Evolutionary conservation across 139 green algal species (phyloP).

Genomic region (Astrephomene gubernaculifera): DNA sequence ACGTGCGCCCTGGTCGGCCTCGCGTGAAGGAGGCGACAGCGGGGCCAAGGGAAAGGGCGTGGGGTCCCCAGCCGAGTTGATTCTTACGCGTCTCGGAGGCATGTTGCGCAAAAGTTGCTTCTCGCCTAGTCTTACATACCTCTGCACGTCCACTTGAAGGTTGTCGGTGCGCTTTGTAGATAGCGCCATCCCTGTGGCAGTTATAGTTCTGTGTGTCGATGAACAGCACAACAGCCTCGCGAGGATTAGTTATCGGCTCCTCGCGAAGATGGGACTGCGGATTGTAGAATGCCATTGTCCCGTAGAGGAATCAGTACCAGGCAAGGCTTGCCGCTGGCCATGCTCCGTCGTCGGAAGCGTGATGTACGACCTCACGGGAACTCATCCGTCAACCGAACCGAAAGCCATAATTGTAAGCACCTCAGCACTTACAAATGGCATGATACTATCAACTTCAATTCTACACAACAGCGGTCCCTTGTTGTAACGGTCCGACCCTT

Average conservation of each 20-base stretch:
- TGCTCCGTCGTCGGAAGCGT: too few species aligned
- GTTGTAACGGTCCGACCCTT: too few species aligned
- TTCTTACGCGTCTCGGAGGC: not conserved
- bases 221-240: slow-evolving; percentile 39
- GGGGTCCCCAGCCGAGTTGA: not conserved
- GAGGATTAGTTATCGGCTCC: not conserved
- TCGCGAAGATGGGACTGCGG: slow-evolving; percentile 46
- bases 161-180: slow-evolving; percentile 49
- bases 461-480: too few species aligned
- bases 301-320: not conserved
- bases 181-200: slow-evolving; percentile 58
- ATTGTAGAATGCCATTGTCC: slow-evolving; percentile 52
- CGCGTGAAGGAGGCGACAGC: not conserved
- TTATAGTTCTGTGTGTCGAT: slow-evolving; percentile 80
- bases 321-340: too few species aligned
- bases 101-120: not conserved
- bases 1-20: not conserved
- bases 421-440: not conserved
- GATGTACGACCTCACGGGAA: too few species aligned
- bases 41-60: not conserved
- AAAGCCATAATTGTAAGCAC: not conserved
- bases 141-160: slow-evolving; percentile 17
- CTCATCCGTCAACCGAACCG: not conserved
- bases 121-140: not conserved
- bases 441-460: not conserved